Conservation (phyloP, 345 rosid species). For the Carallia pectinifolia region DNA sequence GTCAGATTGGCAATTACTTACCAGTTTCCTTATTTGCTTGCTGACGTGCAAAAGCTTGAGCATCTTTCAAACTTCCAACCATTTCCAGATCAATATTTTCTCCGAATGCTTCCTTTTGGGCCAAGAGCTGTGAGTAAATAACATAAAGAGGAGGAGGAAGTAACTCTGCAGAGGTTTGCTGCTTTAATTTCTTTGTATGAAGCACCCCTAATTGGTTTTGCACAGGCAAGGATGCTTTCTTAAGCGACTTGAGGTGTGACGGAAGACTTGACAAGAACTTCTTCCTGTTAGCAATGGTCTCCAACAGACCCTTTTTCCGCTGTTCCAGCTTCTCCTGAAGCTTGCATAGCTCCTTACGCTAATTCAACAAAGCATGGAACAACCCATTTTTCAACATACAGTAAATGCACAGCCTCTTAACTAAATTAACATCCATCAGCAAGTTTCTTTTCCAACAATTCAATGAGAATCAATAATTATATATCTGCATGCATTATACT, state of each 20-base stretch:
- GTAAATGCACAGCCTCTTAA: too few species aligned
- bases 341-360: conserved; percentile 83
- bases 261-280: conserved; percentile 86
- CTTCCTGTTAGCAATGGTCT: conserved; percentile 70
- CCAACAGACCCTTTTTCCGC: conserved; percentile 61
- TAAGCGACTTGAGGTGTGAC: conserved; percentile 76
- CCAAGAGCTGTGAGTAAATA: conserved; percentile 70
- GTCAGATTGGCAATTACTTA: conserved; percentile 17
- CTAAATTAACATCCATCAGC: too few species aligned
- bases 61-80: conserved; percentile 73
- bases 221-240: conserved; percentile 90
- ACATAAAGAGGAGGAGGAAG: conserved; percentile 91
- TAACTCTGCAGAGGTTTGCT: conserved; percentile 75
- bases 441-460: too few species aligned
- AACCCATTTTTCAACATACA: too few species aligned
- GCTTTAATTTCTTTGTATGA: conserved; percentile 75
- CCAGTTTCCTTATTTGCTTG: conserved; percentile 75
- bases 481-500: too few species aligned
- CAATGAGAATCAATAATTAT: too few species aligned
- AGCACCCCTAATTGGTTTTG: conserved; percentile 74
- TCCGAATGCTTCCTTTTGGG: conserved; percentile 86
- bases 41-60: conserved; percentile 63
- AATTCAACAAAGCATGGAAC: conserved; percentile 8
- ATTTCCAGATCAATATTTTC: conserved; percentile 72
- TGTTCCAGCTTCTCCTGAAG: conserved; percentile 64